These are phyloP conservation scores for Acarospora socialis DNA, from an alignment of 2,329 filamentous ascomycete species.

Conservation along the genomic window DNA sequence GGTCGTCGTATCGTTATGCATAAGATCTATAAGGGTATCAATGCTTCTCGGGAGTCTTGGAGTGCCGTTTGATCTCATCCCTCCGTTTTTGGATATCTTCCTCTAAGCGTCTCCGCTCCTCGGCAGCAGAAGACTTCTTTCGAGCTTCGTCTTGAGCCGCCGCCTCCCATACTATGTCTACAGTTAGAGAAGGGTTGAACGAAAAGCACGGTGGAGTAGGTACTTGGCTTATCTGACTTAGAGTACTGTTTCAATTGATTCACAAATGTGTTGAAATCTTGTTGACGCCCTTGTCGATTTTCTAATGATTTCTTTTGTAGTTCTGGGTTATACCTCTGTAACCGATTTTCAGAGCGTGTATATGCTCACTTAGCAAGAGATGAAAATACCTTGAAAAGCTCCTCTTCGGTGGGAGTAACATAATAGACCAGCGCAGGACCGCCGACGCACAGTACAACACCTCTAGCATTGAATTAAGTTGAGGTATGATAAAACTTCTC, in stretches of 20 bases:
- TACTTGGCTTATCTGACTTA: conserved; percentile 84
- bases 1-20: too few species aligned
- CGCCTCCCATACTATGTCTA: conserved; percentile 8
- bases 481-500: conserved; percentile 4
- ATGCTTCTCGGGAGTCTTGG: too few species aligned
- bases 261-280: conserved; percentile 86
- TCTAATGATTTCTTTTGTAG: conserved; percentile 82
- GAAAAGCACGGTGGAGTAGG: conserved; percentile 21
- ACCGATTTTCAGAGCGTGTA: neutral
- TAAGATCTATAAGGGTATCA: too few species aligned
- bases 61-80: conserved; percentile 11
- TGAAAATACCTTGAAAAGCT: conserved; percentile 55
- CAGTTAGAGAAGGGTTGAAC: neutral
- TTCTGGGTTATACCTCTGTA: conserved; percentile 75
- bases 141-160: conserved; percentile 12
- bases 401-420: conserved; percentile 73
- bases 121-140: conserved; percentile 6
- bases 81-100: conserved; percentile 13
- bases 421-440: conserved; percentile 74
- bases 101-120: conserved; percentile 10
- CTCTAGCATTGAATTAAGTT: conserved; percentile 37
- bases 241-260: conserved; percentile 71
- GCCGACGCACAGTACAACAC: conserved; percentile 57
- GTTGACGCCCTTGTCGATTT: conserved; percentile 55
- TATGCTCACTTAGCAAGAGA: neutral